Percentiles rank a stretch among this genome's conserved stretches.
phyloP scores from a whole-genome alignment of 2,329 filamentous ascomycete species.

The Ceratocystis destructans region DNA sequence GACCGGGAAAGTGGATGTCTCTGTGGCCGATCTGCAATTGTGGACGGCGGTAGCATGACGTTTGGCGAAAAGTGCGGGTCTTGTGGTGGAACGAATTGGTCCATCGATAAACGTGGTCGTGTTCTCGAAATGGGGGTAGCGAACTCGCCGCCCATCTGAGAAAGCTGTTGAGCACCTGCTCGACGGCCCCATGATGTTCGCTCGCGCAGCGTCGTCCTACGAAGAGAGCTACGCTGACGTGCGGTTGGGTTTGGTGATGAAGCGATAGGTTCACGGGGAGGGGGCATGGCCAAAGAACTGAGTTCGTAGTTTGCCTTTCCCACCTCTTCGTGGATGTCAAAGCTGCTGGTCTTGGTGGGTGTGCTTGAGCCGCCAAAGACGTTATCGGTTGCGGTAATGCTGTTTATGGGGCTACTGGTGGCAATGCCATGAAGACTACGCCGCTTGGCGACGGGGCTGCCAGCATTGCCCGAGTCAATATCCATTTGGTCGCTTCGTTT shows the following conservation, averaged over 20 bases:
- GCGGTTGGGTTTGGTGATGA: constrained; percentile 40
- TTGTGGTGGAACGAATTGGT: constrained; percentile 57
- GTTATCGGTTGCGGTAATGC: constrained; percentile 43
- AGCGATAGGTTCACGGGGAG: constrained; percentile 29
- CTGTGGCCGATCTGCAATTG: constrained; percentile 32
- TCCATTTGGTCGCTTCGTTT: constrained; percentile 91
- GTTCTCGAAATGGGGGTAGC: constrained; percentile 43
- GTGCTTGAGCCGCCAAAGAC: constrained; percentile 44
- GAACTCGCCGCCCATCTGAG: constrained; percentile 39
- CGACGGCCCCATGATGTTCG: constrained; percentile 50
- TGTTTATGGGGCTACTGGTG: constrained; percentile 16
- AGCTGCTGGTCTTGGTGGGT: constrained; percentile 10
- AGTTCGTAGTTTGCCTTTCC: constrained; percentile 39
- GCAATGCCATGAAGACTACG: constrained; percentile 69
- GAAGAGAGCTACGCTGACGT: constrained; percentile 60
- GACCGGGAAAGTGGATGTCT: constrained; percentile 78
- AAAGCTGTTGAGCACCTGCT: constrained; percentile 35
- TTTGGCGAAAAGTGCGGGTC: constrained; percentile 39
- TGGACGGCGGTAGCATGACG: constrained; percentile 30
- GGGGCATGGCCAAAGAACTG: constrained; percentile 26
- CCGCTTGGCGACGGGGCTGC: constrained; percentile 81
- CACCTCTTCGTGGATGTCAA: constrained; percentile 29
- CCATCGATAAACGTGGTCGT: constrained; percentile 62
- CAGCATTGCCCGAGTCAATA: constrained; percentile 60
- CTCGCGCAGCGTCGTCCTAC: constrained; percentile 71